phyloP scores from a whole-genome alignment of 2,329 filamentous ascomycete genomes.

The Epichloe bromicola region DNA sequence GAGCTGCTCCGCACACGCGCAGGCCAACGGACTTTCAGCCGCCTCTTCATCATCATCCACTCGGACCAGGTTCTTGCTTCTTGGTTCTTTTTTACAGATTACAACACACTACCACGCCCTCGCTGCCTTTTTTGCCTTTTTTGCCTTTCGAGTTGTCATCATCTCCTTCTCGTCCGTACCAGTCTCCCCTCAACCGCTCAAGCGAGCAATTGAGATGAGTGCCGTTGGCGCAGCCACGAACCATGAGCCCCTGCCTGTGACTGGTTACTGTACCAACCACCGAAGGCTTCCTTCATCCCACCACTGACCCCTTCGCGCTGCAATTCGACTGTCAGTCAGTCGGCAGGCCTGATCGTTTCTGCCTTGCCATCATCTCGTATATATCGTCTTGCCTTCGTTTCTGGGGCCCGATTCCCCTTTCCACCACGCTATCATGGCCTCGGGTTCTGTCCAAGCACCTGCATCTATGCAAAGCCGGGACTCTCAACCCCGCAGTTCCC shows the following conservation, averaged over 20 bases:
- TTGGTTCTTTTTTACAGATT: not conserved
- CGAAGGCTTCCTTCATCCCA: slow-evolving; percentile 7
- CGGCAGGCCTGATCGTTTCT: not conserved
- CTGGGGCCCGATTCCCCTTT: not conserved
- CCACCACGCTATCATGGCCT: slow-evolving; percentile 26
- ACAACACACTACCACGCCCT: not conserved
- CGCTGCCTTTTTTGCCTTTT: too few relatives aligned
- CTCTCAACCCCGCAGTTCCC: slow-evolving; percentile 20
- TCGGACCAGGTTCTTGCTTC: not conserved
- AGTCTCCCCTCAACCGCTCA: not conserved
- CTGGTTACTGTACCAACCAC: not conserved
- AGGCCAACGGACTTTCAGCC: slow-evolving; percentile 1
- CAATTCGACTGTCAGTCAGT: not conserved
- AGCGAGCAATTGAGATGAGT: too few relatives aligned
- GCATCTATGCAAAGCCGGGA: slow-evolving; percentile 26
- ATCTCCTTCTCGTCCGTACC: not conserved
- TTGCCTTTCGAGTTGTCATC: too few relatives aligned
- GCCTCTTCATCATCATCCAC: not conserved
- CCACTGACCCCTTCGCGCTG: slow-evolving; percentile 5
- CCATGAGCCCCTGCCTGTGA: slow-evolving; percentile 15
- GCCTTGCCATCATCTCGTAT: not conserved
- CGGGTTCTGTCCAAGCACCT: slow-evolving; percentile 28
- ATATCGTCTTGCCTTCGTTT: not conserved
- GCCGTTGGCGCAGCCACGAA: too few relatives aligned
- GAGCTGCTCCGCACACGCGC: not conserved